Evolutionary conservation across 225 moss, liverwort and hornwort species (phyloP).

Genomic region (Lunularia cruciata): DNA sequence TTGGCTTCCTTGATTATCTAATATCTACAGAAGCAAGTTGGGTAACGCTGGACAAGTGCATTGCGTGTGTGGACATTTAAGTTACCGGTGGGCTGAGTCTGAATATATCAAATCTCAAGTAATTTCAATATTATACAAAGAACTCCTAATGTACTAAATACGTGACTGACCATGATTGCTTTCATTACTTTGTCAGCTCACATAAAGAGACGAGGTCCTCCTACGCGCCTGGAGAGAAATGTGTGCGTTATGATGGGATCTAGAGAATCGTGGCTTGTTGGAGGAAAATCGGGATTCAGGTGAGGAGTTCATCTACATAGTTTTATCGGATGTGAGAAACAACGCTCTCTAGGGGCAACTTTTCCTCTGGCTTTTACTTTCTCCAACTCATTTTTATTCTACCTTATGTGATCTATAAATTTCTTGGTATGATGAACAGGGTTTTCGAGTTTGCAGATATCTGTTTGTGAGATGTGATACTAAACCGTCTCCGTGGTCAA

Average conservation of each 20-base stretch:
- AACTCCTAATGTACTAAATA: too few relatives aligned
- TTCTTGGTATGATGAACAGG: conserved; percentile 61
- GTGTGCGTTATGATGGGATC: conserved; percentile 90
- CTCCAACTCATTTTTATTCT: too few relatives aligned
- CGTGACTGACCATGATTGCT: too few relatives aligned
- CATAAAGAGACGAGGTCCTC: conserved; percentile 95
- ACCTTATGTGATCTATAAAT: too few relatives aligned
- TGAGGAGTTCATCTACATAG: conserved; percentile 17
- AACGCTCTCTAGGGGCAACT: too few relatives aligned
- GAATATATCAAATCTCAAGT: too few relatives aligned
- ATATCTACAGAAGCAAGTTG: too few relatives aligned
- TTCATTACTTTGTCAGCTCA: conserved; percentile 73
- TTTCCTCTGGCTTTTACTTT: not conserved
- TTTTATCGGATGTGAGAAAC: not conserved
- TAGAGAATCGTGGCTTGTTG: conserved; percentile 97
- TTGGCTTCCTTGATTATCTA: too few relatives aligned
- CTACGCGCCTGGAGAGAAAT: conserved; percentile 76
- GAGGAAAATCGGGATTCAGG: conserved; percentile 97
- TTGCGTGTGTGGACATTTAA: too few relatives aligned
- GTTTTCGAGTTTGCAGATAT: conserved; percentile 87
- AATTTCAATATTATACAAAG: too few relatives aligned
- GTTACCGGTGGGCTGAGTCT: too few relatives aligned
- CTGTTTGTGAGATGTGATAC: conserved; percentile 97
- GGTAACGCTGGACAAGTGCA: too few relatives aligned
- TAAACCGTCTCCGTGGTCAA: conserved; percentile 97